Conservation (phyloP, 148 eudicot species). For the Heliosperma pusillum region DNA sequence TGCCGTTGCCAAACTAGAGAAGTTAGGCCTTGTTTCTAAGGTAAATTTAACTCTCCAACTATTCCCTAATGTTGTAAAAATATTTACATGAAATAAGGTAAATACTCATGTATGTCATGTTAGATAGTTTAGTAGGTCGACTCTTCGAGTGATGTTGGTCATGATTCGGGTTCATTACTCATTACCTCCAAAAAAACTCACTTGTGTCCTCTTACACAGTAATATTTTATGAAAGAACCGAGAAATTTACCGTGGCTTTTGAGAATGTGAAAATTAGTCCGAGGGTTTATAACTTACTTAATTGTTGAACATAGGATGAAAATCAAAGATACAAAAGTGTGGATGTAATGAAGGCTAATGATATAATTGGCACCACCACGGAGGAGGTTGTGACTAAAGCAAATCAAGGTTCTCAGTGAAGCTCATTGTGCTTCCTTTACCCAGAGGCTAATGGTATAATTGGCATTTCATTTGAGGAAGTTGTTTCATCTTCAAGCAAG, state of each 20-base stretch:
- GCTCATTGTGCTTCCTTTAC: neutral
- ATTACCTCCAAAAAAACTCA: no score
- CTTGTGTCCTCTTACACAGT: no score
- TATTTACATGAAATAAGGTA: no score
- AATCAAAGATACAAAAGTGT: conserved; percentile 54
- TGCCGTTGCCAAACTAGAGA: conserved; percentile 70
- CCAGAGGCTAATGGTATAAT: no score
- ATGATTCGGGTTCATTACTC: no score
- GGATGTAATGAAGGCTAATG: conserved; percentile 61
- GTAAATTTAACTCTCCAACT: conserved; percentile 31
- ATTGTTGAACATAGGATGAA: conserved; percentile 40
- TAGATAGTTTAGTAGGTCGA: no score
- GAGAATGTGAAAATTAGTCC: neutral
- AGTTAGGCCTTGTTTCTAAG: conserved; percentile 64
- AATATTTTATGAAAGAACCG: no score
- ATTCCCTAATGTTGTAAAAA: neutral
- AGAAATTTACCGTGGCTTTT: no score
- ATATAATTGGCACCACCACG: conserved; percentile 71
- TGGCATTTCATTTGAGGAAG: neutral
- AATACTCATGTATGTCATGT: no score
- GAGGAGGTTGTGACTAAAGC: conserved; percentile 67
- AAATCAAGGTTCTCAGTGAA: conserved; percentile 27
- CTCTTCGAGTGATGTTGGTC: no score
- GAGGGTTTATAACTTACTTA: neutral
- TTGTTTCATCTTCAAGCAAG: neutral